These are phyloP conservation scores for Epichloe typhina DNA, from an alignment of 2,329 filamentous ascomycete species.

Conservation along the genomic window DNA sequence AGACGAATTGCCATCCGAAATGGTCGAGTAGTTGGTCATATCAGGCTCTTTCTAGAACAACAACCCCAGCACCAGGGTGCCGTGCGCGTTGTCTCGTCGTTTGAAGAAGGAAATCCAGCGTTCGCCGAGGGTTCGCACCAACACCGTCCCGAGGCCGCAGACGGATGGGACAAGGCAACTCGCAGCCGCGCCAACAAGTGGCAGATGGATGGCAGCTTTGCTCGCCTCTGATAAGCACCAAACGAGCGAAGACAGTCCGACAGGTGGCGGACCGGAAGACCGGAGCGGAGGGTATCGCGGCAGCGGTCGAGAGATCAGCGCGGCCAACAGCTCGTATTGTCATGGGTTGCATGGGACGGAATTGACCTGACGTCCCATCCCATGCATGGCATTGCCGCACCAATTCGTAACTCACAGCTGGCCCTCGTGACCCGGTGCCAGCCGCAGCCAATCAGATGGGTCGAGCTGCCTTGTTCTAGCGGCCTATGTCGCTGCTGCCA, in stretches of 20 bases:
- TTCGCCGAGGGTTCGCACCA: background rate
- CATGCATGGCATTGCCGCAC: too few relatives aligned
- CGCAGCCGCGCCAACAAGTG: background rate
- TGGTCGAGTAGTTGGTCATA: slow-evolving; percentile 44
- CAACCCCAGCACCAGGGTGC: slow-evolving; percentile 2
- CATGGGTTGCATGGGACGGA: background rate
- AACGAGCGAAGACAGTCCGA: background rate
- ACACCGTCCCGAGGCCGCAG: background rate
- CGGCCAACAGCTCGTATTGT: background rate
- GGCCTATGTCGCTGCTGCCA: too few relatives aligned
- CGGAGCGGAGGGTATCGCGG: background rate
- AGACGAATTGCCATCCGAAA: slow-evolving; percentile 31
- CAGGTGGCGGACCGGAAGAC: background rate
- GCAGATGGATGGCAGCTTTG: background rate
- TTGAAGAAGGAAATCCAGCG: too few relatives aligned
- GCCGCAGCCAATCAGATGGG: slow-evolving; percentile 1
- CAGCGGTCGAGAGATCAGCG: background rate
- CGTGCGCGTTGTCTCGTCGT: slow-evolving; percentile 1
- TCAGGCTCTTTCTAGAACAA: slow-evolving; percentile 11
- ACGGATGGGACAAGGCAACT: background rate
- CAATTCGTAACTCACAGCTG: background rate
- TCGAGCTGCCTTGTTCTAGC: background rate
- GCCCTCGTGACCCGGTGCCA: background rate
- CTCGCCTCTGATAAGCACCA: background rate
- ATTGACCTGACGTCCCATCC: background rate